Percentiles rank a stretch among this genome's conserved stretches.
Evolutionary conservation across 176 grass and related monocot species (phyloP).

Genomic region (Bromus sterilis): DNA sequence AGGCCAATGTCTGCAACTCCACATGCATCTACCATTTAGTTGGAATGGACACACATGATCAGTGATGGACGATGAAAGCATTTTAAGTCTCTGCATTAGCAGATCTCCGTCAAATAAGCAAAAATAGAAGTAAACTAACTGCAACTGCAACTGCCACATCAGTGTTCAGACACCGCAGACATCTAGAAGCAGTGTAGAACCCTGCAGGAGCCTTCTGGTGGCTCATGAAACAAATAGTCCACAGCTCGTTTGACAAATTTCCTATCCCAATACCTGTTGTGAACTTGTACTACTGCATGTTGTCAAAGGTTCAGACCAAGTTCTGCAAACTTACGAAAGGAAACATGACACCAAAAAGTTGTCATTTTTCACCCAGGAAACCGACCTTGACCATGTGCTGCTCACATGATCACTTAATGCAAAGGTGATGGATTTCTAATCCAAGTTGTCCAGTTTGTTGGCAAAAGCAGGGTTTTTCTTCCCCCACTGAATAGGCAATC

Average conservation of each 20-base stretch:
- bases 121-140: background rate
- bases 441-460: constrained; percentile 27
- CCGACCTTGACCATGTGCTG: background rate
- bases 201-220: background rate
- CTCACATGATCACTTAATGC: too few relatives aligned
- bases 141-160: too few relatives aligned
- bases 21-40: background rate
- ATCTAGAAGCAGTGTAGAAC: background rate
- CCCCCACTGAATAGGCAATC: constrained; percentile 14
- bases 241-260: background rate
- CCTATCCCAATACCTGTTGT: background rate
- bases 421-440: background rate
- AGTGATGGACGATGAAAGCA: background rate
- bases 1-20: background rate
- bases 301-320: constrained; percentile 15
- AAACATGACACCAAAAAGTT: background rate
- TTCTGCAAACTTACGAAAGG: background rate
- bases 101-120: background rate
- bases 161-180: background rate
- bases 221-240: background rate
- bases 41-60: background rate
- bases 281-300: background rate
- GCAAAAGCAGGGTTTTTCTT: constrained; percentile 23
- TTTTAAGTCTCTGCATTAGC: background rate
- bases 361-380: constrained; percentile 5